Evolutionary conservation across 345 rosid species (phyloP), one percentile per base, ranked within the genome.

Genomic region (Chamaenerion angustifolium): DNA sequence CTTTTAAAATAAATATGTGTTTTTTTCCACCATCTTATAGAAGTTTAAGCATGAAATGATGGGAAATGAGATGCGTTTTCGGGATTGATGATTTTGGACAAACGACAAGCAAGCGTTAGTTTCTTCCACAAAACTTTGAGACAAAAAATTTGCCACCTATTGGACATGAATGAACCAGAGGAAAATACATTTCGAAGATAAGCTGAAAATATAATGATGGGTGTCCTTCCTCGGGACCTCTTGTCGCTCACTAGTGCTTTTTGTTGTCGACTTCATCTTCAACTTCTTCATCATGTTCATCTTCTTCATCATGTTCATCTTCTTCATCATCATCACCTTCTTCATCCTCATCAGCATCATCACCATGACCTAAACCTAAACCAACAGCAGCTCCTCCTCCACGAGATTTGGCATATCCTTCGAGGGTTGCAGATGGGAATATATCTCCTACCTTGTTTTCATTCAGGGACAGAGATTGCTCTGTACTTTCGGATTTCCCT

Each of bases 391-490:
- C 45, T 13, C 12, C 15, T 43, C 37, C 58, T 48, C 64, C 12
- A 37, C 60, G 52, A 35, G 68, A 68, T 35, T 64, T 70, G 48
- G 85, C 85, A 68, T 86, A 82, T 51, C 70, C 82, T 52, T 86
- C 92, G 7, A 86, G 88, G 10, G 92, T 74, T 64, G 74, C 57
- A 31, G 79, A 48, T 9, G 88, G 92, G 70, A 82, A 86, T 58
- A 86, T 61, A 27, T 78, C 92, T 42, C 92, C 92, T 42, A 82
- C 95, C 70, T 76, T 82, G 56, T 67, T 82, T 44, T 71, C 82
- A 51, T 74, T 78, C 42, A 66, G 68, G 43, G 69, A 42, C 1
- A 68, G 66, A 3, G 46, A 14, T 59, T 69, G 80, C 13, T 58
- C 68, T 16, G 82, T 54, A 48, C 64, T 68, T 12, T 69, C 69